phyloP scores from a whole-genome alignment of 306 rosid species.

The Herpetospermum pedunculosum region DNA sequence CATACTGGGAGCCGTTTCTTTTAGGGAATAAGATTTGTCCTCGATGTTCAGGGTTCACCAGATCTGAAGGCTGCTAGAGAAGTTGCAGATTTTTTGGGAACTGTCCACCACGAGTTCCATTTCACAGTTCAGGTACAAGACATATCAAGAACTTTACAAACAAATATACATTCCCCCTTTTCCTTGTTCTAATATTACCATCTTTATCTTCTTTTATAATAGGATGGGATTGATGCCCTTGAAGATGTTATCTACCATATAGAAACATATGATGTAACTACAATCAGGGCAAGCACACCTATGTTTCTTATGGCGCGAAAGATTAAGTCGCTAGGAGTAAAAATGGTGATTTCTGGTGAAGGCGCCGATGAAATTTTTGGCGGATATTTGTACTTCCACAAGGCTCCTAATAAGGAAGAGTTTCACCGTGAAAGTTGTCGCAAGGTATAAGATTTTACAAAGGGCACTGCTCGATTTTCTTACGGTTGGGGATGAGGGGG shows the following conservation, averaged over 20 bases:
- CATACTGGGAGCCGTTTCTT: not conserved
- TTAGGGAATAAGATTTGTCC: not conserved
- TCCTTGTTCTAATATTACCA: not conserved
- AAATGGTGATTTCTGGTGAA: conserved; percentile 95
- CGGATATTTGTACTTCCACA: conserved; percentile 92
- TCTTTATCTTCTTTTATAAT: not conserved
- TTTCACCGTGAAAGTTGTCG: conserved; percentile 86
- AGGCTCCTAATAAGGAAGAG: conserved; percentile 97
- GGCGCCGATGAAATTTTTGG: conserved; percentile 97
- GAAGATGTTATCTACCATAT: conserved; percentile 90
- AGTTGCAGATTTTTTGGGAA: conserved; percentile 86
- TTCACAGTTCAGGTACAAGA: conserved; percentile 76
- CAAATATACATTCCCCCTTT: not conserved
- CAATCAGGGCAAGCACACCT: conserved; percentile 94
- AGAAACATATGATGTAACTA: conserved; percentile 91
- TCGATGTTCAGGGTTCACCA: conserved; percentile 68
- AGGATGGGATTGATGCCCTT: conserved; percentile 96
- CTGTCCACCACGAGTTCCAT: conserved; percentile 79
- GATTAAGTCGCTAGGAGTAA: conserved; percentile 92
- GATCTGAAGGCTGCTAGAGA: conserved; percentile 93
- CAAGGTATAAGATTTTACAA: conserved; percentile 39
- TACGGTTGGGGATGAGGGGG: not conserved
- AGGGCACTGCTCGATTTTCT: not conserved
- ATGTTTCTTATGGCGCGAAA: conserved; percentile 95
- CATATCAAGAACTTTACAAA: not conserved